Evolutionary conservation across 2,329 filamentous ascomycete genomes (phyloP).

Genomic region (Pyrenophora tritici-repentis): DNA sequence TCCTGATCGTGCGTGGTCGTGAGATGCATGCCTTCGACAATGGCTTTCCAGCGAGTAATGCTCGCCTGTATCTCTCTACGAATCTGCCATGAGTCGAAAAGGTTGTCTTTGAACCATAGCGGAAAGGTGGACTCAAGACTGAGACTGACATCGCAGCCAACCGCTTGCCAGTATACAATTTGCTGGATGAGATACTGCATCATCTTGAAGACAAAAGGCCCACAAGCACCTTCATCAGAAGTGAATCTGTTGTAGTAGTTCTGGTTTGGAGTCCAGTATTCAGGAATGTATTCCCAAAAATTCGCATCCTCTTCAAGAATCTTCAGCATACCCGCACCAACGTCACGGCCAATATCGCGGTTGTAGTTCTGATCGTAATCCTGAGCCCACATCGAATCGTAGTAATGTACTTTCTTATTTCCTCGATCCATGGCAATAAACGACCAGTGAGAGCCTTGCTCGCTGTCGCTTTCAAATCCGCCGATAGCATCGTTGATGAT

Average conservation of each 20-base stretch:
- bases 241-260: constrained; percentile 13
- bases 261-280: constrained; percentile 19
- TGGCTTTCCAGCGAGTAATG: constrained; percentile 8
- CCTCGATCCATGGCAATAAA: constrained; percentile 23
- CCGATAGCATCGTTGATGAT: constrained; percentile 30
- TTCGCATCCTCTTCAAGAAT: constrained; percentile 17
- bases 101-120: background rate
- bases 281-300: constrained; percentile 1
- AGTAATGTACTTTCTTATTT: constrained; percentile 15
- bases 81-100: constrained; percentile 11
- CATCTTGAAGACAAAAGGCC: constrained; percentile 28
- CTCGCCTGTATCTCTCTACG: constrained; percentile 8
- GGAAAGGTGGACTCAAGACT: background rate
- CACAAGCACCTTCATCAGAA: constrained; percentile 24
- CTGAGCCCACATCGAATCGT: constrained; percentile 21
- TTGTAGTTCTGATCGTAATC: background rate
- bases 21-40: background rate
- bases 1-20: background rate
- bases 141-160: background rate
- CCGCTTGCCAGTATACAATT: constrained; percentile 1
- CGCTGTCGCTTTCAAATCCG: background rate
- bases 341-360: background rate
- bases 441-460: constrained; percentile 28
- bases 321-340: constrained; percentile 12
- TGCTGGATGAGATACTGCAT: background rate